Conservation (phyloP, 176 grass and related monocot genomes). For the sorghum (Sorghum bicolor) region DNA sequence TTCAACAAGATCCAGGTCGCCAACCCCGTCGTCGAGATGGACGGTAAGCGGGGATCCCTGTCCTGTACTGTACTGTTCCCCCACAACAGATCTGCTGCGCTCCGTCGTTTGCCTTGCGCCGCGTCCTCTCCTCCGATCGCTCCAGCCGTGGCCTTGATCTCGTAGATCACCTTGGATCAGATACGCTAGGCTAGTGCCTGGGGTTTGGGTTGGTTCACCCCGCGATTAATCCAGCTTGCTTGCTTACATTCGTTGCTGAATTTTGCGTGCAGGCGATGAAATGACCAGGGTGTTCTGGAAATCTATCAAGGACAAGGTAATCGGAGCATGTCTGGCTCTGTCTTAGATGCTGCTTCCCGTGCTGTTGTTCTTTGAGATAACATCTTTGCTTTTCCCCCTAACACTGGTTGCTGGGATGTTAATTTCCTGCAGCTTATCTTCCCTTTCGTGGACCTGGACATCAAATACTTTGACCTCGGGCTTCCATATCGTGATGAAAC, state of each 20-base stretch:
- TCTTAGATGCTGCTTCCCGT: not conserved
- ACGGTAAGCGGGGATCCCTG: slow-evolving; percentile 38
- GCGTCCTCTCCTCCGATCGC: not conserved
- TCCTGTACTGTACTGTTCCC: not conserved
- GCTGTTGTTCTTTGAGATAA: not conserved
- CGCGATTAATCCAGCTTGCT: not conserved
- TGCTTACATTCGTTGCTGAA: not conserved
- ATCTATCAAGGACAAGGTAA: slow-evolving; percentile 93
- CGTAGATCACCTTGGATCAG: not conserved
- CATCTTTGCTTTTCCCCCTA: not conserved
- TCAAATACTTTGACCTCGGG: slow-evolving; percentile 94
- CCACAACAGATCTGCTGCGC: not conserved
- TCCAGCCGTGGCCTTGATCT: not conserved
- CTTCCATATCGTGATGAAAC: slow-evolving; percentile 74
- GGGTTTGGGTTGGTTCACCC: not conserved
- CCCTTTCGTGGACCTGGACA: slow-evolving; percentile 89
- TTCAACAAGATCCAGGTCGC: slow-evolving; percentile 61
- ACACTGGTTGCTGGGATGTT: not conserved
- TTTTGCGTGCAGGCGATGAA: slow-evolving; percentile 56
- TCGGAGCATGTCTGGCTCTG: not conserved
- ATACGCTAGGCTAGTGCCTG: not conserved
- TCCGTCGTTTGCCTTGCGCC: not conserved
- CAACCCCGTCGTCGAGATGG: slow-evolving; percentile 86
- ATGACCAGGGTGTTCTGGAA: slow-evolving; percentile 92
- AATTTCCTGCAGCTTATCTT: slow-evolving; percentile 72